These are phyloP conservation scores for Diaporthe vexans DNA, from an alignment of 2,329 filamentous ascomycete species.

Conservation along the genomic window DNA sequence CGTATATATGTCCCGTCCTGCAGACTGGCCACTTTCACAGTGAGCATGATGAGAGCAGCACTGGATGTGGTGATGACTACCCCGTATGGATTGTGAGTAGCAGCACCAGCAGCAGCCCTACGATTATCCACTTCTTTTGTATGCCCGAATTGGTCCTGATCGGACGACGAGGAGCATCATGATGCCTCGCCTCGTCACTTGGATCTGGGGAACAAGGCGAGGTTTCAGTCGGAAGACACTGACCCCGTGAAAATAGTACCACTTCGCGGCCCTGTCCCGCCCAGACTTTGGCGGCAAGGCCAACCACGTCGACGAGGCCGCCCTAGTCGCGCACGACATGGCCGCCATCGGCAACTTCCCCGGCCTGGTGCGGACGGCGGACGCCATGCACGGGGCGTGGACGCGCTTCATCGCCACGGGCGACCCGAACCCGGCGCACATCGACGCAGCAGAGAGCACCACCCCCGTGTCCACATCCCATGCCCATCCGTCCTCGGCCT, in stretches of 20 bases:
- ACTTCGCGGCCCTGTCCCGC: constrained; percentile 63
- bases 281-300: constrained; percentile 50
- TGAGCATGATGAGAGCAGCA: background rate
- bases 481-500: background rate
- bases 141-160: background rate
- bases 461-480: background rate
- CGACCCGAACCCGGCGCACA: constrained; percentile 41
- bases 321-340: constrained; percentile 60
- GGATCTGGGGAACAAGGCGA: background rate
- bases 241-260: constrained; percentile 56
- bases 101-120: background rate
- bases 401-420: constrained; percentile 51
- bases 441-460: constrained; percentile 29
- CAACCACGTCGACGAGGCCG: constrained; percentile 63
- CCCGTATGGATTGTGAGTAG: constrained; percentile 30
- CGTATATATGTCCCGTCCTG: constrained; percentile 74
- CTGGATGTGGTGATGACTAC: background rate
- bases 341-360: constrained; percentile 49
- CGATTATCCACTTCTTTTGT: background rate
- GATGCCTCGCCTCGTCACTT: constrained; percentile 47
- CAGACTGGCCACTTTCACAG: constrained; percentile 65
- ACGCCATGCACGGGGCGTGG: constrained; percentile 61
- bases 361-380: constrained; percentile 55
- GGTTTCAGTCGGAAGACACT: constrained; percentile 54
- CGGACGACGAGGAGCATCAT: background rate